These are phyloP conservation scores for Solanum bukasovii DNA, from an alignment of 257 asterid species.

Conservation along the genomic window DNA sequence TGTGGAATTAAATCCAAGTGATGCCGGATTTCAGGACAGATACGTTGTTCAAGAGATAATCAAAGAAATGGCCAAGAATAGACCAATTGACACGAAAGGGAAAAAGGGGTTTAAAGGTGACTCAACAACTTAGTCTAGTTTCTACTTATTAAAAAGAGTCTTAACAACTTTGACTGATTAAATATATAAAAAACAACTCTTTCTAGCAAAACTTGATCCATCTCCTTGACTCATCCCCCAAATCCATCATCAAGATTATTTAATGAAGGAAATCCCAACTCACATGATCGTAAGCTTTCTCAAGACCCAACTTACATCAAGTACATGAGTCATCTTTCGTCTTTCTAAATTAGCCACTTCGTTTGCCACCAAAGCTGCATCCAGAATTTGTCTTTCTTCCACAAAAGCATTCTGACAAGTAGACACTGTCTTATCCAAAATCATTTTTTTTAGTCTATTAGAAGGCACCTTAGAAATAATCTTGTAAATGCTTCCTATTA, in stretches of 20 bases:
- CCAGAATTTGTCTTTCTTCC: neutral
- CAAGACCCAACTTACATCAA: neutral
- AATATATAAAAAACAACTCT: neutral
- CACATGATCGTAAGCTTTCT: neutral
- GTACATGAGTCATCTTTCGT: neutral
- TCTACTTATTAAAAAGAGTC: neutral
- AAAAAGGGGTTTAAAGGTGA: constrained; percentile 92
- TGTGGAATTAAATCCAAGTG: constrained; percentile 88
- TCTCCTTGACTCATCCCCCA: neutral
- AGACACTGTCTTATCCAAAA: neutral
- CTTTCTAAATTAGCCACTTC: neutral
- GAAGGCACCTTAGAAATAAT: neutral
- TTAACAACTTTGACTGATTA: neutral
- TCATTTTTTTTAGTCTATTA: neutral
- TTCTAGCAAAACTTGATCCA: neutral
- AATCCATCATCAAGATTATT: neutral
- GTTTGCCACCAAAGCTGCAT: neutral
- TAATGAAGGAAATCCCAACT: neutral
- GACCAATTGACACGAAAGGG: constrained; percentile 89
- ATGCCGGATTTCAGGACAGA: constrained; percentile 93
- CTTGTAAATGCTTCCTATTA: neutral
- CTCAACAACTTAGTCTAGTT: neutral
- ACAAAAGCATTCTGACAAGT: neutral
- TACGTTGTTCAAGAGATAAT: constrained; percentile 96
- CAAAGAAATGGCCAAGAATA: constrained; percentile 93